Evolutionary conservation across 345 rosid species (phyloP).

Genomic region (Pistacia vera): DNA sequence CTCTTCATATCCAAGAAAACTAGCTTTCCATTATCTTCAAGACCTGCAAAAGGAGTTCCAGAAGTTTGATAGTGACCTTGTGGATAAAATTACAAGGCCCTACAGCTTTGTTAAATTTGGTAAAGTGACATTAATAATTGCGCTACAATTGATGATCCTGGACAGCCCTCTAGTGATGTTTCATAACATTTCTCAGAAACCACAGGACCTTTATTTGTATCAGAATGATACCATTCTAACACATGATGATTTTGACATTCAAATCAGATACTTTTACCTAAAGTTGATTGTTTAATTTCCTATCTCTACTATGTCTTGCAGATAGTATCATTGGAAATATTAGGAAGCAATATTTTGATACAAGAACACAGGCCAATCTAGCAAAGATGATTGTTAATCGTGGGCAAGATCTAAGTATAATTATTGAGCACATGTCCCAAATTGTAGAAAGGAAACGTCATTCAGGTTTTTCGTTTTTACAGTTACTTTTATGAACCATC

Average conservation of each 20-base stretch:
- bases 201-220: not conserved
- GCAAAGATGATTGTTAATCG: constrained; percentile 46
- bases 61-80: constrained; percentile 31
- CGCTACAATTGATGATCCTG: not conserved
- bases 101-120: constrained; percentile 57
- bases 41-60: constrained; percentile 55
- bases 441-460: constrained; percentile 39
- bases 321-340: constrained; percentile 44
- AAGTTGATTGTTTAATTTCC: not conserved
- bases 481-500: not conserved
- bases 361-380: constrained; percentile 62
- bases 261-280: not conserved
- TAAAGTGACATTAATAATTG: constrained; percentile 22
- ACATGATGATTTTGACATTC: not conserved
- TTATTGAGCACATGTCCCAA: constrained; percentile 40
- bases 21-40: constrained; percentile 59
- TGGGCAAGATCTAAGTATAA: constrained; percentile 34
- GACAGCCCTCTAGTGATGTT: not conserved
- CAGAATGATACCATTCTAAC: not conserved
- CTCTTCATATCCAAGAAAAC: constrained; percentile 68
- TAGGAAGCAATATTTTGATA: constrained; percentile 56
- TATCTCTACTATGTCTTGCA: constrained; percentile 17
- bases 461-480: constrained; percentile 26
- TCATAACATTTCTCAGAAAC: not conserved
- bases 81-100: constrained; percentile 44